Percentiles rank a stretch among this genome's conserved stretches.
phyloP scores from a whole-genome alignment of 768 basidiomycete species.

The Kondoa subrosea region DNA sequence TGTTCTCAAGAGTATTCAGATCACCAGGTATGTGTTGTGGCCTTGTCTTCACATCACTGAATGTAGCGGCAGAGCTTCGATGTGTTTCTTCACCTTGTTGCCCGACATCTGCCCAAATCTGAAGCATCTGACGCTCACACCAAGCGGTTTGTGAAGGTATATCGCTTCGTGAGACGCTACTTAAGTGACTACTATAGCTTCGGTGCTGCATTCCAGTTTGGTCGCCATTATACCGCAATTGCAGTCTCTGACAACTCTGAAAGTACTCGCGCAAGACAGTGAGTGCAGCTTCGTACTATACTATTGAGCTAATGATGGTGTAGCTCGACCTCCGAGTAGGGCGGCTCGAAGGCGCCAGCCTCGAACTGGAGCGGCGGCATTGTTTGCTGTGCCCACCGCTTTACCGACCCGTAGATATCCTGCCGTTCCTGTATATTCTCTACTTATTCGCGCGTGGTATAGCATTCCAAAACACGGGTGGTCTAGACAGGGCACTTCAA shows the following conservation, averaged over 20 bases:
- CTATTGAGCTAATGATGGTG: background rate
- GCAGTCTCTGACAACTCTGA: background rate
- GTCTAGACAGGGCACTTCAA: constrained; percentile 5
- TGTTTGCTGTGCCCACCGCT: background rate
- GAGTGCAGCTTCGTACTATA: background rate
- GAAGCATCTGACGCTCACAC: background rate
- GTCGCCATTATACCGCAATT: background rate
- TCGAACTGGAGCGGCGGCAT: background rate
- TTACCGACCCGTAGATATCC: background rate
- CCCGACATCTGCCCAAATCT: background rate
- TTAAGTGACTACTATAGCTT: background rate
- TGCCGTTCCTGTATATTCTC: background rate
- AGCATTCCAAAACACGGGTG: background rate
- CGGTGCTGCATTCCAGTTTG: background rate
- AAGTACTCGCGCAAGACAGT: background rate
- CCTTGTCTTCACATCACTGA: background rate
- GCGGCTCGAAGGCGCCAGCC: background rate
- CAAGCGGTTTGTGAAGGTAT: too few species aligned
- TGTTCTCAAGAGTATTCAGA: background rate
- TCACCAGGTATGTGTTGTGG: background rate
- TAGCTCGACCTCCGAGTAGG: background rate
- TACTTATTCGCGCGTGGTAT: background rate
- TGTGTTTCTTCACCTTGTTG: background rate
- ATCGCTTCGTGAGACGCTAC: too few species aligned
- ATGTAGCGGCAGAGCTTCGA: background rate